Conservation (phyloP, 257 asterid species). For the Lycium ferocissimum region DNA sequence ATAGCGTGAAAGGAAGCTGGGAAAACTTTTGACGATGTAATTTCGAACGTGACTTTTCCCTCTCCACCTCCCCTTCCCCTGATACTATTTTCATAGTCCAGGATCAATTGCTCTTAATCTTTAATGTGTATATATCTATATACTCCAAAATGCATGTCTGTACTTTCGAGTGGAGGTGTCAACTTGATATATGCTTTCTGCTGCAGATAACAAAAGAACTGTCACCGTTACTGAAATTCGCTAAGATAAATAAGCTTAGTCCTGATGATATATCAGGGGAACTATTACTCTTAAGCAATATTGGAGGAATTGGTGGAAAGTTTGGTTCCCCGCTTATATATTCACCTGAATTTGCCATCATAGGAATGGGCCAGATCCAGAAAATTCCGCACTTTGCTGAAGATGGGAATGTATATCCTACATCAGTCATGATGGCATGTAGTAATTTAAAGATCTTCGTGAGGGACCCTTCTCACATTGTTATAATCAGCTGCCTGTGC, state of each 20-base stretch:
- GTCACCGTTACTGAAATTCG: conserved; percentile 66
- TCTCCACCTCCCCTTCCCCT: not conserved
- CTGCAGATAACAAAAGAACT: conserved; percentile 80
- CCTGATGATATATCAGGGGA: conserved; percentile 86
- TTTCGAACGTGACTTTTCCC: not conserved
- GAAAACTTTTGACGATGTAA: not conserved
- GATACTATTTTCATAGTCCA: not conserved
- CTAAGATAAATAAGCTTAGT: conserved; percentile 80
- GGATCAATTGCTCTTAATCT: not conserved
- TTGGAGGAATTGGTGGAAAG: conserved; percentile 96
- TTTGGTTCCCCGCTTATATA: conserved; percentile 91
- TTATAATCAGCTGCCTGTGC: not conserved
- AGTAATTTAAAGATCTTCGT: not conserved
- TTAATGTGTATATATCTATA: not conserved
- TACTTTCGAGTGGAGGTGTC: not conserved
- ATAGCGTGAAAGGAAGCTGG: not conserved
- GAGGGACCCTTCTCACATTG: conserved; percentile 1
- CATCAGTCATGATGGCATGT: conserved; percentile 82
- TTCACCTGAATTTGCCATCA: conserved; percentile 85
- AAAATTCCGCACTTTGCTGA: conserved; percentile 66
- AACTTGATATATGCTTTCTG: not conserved
- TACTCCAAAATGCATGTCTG: not conserved
- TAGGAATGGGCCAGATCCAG: conserved; percentile 92
- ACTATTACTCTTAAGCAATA: conserved; percentile 86
- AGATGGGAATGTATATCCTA: conserved; percentile 67